phyloP scores from a whole-genome alignment of 2,329 filamentous ascomycete species.

The Ophiostoma quercus region DNA sequence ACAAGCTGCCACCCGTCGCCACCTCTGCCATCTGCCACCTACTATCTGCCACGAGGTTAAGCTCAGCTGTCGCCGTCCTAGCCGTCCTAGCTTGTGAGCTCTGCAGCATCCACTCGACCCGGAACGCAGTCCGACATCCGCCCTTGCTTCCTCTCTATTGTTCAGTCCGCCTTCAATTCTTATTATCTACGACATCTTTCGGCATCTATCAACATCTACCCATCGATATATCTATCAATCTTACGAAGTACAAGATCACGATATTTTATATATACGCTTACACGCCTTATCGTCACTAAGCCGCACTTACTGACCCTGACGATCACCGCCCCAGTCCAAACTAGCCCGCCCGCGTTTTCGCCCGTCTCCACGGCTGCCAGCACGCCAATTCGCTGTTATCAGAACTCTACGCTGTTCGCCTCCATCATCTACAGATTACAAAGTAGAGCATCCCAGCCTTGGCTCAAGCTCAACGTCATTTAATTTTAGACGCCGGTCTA shows the following conservation, averaged over 20 bases:
- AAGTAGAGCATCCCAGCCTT: not conserved
- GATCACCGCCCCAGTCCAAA: slow-evolving; percentile 2
- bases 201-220: no score
- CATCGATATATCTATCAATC: not conserved
- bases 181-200: no score
- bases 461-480: not conserved
- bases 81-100: not conserved
- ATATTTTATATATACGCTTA: not conserved
- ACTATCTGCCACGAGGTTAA: not conserved
- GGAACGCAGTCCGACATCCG: not conserved
- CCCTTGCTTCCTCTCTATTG: not conserved
- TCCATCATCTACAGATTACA: not conserved
- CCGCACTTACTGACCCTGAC: slow-evolving; percentile 6
- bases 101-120: not conserved
- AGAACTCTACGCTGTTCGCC: not conserved
- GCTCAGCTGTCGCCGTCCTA: not conserved
- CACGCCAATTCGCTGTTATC: not conserved
- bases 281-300: not conserved
- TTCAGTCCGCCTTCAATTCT: no score
- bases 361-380: slow-evolving; percentile 4
- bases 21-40: not conserved
- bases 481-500: not conserved
- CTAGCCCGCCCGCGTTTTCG: not conserved
- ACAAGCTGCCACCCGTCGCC: no score
- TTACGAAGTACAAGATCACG: no score